Conservation (phyloP, 2,329 filamentous ascomycete genomes). For the Diplodia sapinea region DNA sequence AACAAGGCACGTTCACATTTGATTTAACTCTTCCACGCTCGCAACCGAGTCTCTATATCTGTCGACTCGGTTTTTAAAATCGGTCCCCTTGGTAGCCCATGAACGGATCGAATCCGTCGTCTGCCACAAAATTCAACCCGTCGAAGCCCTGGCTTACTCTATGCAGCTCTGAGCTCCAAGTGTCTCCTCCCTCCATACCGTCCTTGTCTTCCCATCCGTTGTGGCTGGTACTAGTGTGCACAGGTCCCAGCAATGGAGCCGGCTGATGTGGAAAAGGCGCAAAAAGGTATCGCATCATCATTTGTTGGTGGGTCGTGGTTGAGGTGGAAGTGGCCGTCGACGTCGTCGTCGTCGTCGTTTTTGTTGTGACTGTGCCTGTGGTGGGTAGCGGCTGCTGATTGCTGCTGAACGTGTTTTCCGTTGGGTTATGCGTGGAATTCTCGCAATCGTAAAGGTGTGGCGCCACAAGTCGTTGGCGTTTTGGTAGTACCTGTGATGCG, state of each 20-base stretch:
- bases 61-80: background rate
- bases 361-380: constrained; percentile 17
- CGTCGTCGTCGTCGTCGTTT: background rate
- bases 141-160: constrained; percentile 35
- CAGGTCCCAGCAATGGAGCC: constrained; percentile 35
- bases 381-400: background rate
- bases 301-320: constrained; percentile 6
- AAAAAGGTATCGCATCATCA: constrained; percentile 35
- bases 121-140: constrained; percentile 36
- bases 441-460: constrained; percentile 29
- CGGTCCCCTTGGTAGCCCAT: constrained; percentile 34
- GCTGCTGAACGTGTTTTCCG: background rate
- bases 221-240: constrained; percentile 34
- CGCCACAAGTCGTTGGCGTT: constrained; percentile 34
- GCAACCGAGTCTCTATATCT: background rate
- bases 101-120: constrained; percentile 38
- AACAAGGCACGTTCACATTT: background rate
- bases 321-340: background rate
- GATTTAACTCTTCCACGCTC: background rate
- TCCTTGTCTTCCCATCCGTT: background rate
- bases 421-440: background rate
- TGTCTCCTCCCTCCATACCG: constrained; percentile 26
- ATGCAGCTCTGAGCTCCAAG: constrained; percentile 32
- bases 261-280: constrained; percentile 37
- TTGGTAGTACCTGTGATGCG: constrained; percentile 33